A percentile compares a stretch with the other conserved stretches of the same genome.
These are phyloP conservation scores for Rhizopogon roseolus DNA, from an alignment of 768 basidiomycete species.

Conservation along the genomic window DNA sequence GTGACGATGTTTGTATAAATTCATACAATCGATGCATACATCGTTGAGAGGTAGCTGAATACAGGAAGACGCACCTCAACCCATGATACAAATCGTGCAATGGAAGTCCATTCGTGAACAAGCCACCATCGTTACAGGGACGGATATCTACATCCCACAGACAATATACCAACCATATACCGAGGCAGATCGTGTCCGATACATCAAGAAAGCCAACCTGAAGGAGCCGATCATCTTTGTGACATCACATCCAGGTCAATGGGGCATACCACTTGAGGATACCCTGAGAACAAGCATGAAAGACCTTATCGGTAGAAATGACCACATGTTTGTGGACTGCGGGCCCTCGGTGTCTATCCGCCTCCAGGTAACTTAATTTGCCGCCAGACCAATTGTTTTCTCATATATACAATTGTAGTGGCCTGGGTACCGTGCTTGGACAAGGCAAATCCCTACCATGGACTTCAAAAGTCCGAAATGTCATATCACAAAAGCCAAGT, in stretches of 20 bases:
- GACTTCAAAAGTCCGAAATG: conserved; percentile 77
- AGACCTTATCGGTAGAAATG: conserved; percentile 52
- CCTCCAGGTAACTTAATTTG: conserved; percentile 48
- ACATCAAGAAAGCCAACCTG: conserved; percentile 65
- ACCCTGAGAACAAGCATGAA: conserved; percentile 57
- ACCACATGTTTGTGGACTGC: conserved; percentile 63
- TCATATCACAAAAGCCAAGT: conserved; percentile 70
- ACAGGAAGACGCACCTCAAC: conserved; percentile 19
- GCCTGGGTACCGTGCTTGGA: conserved; percentile 78
- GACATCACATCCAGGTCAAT: conserved; percentile 45
- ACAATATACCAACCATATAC: conserved; percentile 72
- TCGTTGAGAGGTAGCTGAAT: not conserved
- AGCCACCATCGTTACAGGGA: conserved; percentile 18
- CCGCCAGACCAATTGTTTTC: not conserved
- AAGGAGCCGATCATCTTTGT: conserved; percentile 63
- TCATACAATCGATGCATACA: not conserved
- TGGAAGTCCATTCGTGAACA: conserved; percentile 18
- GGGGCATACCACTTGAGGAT: conserved; percentile 60
- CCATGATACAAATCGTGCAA: conserved; percentile 19
- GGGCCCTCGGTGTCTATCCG: conserved; percentile 81
- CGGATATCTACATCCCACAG: conserved; percentile 60
- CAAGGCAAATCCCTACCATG: conserved; percentile 76
- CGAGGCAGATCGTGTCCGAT: conserved; percentile 69
- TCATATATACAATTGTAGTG: conserved; percentile 41
- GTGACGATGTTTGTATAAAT: not conserved